Conservation (phyloP, 2,329 filamentous ascomycete genomes). For the Nothophoma quercina region DNA sequence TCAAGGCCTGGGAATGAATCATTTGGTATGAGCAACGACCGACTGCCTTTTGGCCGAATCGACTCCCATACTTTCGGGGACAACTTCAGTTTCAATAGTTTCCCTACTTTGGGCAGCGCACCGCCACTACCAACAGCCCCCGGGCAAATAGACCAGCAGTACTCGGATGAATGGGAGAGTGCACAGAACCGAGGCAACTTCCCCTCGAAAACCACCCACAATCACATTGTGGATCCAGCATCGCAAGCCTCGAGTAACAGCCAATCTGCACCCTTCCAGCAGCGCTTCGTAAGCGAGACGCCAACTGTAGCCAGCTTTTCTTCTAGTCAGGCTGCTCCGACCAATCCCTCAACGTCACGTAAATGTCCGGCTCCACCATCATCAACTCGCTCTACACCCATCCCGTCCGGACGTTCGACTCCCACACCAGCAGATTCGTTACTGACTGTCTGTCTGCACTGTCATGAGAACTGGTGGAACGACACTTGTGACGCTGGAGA, state of each 20-base stretch:
- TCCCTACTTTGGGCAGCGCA: not conserved
- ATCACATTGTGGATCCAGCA: not conserved
- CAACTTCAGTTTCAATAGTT: not conserved
- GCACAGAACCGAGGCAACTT: too few relatives aligned
- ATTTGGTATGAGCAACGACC: too few relatives aligned
- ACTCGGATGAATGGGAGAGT: too few relatives aligned
- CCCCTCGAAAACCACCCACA: too few relatives aligned
- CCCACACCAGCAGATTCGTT: not conserved
- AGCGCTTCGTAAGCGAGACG: not conserved
- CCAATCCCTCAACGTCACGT: not conserved
- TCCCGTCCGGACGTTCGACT: not conserved
- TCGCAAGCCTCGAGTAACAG: not conserved
- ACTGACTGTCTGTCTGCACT: slow-evolving; percentile 9
- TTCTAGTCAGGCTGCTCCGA: not conserved
- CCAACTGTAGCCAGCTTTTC: not conserved
- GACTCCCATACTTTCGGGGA: not conserved
- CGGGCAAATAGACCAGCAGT: not conserved
- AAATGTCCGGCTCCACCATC: not conserved
- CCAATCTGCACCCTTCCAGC: not conserved
- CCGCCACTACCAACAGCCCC: too few relatives aligned
- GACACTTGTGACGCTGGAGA: slow-evolving; percentile 8
- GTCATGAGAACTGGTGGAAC: slow-evolving; percentile 17
- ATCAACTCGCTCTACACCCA: not conserved
- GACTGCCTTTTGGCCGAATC: too few relatives aligned
- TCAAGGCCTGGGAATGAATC: too few relatives aligned